These are phyloP conservation scores for Dothistroma septosporum DNA, from an alignment of 2,329 filamentous ascomycete genomes.

Conservation along the genomic window DNA sequence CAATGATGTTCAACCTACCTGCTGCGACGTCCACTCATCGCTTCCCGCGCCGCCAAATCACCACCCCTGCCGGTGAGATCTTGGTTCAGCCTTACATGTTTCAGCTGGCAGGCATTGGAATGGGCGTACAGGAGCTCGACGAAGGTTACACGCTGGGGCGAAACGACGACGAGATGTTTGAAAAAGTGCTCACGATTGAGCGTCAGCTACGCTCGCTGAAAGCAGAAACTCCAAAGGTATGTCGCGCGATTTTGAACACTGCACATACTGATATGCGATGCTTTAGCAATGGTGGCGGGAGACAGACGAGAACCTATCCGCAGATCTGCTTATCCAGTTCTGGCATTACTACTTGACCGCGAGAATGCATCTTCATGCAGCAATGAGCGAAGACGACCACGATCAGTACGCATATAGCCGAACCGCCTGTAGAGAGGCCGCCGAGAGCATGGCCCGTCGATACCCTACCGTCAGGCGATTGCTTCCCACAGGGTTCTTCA, in stretches of 20 bases:
- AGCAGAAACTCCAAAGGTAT: conserved; percentile 23
- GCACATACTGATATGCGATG: neutral
- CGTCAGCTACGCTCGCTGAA: conserved; percentile 27
- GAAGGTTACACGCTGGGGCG: conserved; percentile 19
- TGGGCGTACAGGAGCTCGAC: conserved; percentile 27
- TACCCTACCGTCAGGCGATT: conserved; percentile 22
- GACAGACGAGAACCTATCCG: conserved; percentile 5
- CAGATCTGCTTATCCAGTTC: conserved; percentile 25
- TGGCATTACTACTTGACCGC: conserved; percentile 29
- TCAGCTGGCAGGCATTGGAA: conserved; percentile 27
- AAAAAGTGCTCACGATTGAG: conserved; percentile 27
- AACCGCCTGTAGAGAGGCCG: conserved; percentile 25
- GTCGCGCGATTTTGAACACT: conserved; percentile 10
- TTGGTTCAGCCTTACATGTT: conserved; percentile 25
- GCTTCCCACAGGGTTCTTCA: conserved; percentile 28
- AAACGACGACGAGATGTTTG: conserved; percentile 21
- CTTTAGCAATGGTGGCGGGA: conserved; percentile 15
- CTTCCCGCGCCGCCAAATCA: conserved; percentile 16
- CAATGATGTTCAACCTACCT: conserved; percentile 37
- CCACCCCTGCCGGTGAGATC: conserved; percentile 24
- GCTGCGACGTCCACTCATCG: conserved; percentile 29
- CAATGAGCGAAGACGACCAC: conserved; percentile 24
- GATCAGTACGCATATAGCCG: conserved; percentile 27
- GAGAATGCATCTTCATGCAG: conserved; percentile 26
- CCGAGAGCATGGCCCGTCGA: conserved; percentile 19